Conservation (phyloP, 345 rosid genomes). For the Pistacia atlantica region DNA sequence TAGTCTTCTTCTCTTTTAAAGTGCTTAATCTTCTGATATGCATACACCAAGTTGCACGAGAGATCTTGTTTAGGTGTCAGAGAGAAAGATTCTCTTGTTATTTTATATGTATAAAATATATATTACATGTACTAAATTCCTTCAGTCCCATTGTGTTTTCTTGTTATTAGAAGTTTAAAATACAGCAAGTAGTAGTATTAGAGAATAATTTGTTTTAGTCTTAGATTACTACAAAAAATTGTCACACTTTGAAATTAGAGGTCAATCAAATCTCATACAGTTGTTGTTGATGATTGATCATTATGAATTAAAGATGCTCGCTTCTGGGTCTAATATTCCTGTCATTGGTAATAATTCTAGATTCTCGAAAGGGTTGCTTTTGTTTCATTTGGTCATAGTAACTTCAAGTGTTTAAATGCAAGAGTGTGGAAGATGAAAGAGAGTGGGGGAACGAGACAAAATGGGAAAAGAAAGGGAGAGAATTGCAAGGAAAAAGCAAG, state of each 20-base stretch:
- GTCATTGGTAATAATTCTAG: slow-evolving; percentile 11
- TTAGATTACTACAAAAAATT: slow-evolving; percentile 4
- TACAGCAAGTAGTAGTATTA: neutral
- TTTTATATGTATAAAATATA: neutral
- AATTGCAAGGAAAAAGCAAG: slow-evolving; percentile 5
- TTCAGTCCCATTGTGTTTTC: neutral
- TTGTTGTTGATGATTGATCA: neutral
- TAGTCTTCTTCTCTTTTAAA: slow-evolving; percentile 7
- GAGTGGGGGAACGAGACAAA: slow-evolving; percentile 11
- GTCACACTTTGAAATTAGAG: slow-evolving; percentile 15
- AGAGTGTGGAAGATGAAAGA: neutral
- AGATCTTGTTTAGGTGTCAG: slow-evolving; percentile 26
- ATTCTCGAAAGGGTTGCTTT: slow-evolving; percentile 1
- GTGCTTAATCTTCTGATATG: neutral
- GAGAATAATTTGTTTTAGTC: neutral
- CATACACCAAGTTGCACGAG: slow-evolving; percentile 24
- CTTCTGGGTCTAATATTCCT: slow-evolving; percentile 3
- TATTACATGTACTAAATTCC: neutral
- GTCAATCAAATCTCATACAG: neutral
- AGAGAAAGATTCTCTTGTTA: slow-evolving; percentile 23
- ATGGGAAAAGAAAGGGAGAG: slow-evolving; percentile 8
- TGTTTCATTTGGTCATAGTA: slow-evolving; percentile 9
- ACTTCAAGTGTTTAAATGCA: neutral
- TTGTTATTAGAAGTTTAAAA: neutral
- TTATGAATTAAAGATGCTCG: neutral